Base-by-base conservation (phyloP, 129 eudicot genomes). In the Erigeron canadensis region DNA sequence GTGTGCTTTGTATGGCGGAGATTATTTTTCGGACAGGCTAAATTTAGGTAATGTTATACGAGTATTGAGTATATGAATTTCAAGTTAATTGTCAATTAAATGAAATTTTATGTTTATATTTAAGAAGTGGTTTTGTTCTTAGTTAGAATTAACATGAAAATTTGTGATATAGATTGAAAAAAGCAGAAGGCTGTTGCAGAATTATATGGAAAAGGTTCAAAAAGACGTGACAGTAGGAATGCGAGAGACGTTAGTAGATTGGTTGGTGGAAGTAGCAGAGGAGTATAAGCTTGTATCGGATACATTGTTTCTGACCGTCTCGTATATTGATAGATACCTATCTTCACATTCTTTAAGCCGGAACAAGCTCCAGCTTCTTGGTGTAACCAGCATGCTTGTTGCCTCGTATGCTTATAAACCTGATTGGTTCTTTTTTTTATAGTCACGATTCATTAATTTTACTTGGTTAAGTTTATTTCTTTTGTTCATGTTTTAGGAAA, bases 201-300 rank as follows among this genome's bases (percentile, higher is more conserved):
- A 81, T 82, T 94, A 94, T 75, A 84, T 94, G 89, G 85, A 84
- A 70, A 89, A 21, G 69, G 70, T 94, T 84, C 97, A 89, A 61
- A 83, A 69, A 67, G 93, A 89, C 43, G 57, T 89, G 17, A 87
- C 81, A 2, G 72, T 83, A 15, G 73, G 77, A 12, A 89, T 89
- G 98, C 80, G 98, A 71, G 93, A 81, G 59, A 56, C 85, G n/a
- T 75, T 94, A 23, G 88, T 94, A 63, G 97, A 89, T 88, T 94
- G 98, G 98, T 77, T 94, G 83, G 90, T 89, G 67, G 98, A 94
- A 79, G 96, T 94, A 62, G 84, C 98, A 2, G 98, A 94, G 63
- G 98, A 89, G 73, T 87, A 80, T 77, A 89, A 79, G 61, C 90
- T 94, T 51, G 87, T 82, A 19, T 85, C 98, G 0, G 98, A 94